A percentile compares a stretch with the other conserved stretches of the same genome.
Evolutionary conservation across 805 yeast genomes (phyloP).

Genomic region (Clavispora carvajalis): DNA sequence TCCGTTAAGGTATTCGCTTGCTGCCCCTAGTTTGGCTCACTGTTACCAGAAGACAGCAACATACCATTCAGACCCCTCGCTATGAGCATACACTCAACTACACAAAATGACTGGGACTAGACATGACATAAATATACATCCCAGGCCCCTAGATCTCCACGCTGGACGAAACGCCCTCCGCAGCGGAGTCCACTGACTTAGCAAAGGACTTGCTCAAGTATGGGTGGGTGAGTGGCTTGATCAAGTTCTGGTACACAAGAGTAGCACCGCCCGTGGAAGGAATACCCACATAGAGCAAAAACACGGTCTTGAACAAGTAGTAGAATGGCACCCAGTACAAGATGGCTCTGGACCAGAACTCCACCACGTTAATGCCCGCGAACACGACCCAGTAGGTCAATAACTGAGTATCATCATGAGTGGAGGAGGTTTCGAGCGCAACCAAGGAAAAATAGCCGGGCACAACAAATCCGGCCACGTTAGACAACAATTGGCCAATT

Average conservation of each 20-base stretch:
- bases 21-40: no score
- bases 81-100: no score
- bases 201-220: conserved; percentile 33
- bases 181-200: conserved; percentile 44
- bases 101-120: no score
- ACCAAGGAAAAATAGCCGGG: conserved; percentile 86
- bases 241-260: conserved; percentile 55
- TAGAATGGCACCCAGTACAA: conserved; percentile 96
- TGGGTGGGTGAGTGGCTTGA: conserved; percentile 60
- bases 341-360: conserved; percentile 92
- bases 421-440: conserved; percentile 69
- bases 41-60: no score
- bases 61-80: no score
- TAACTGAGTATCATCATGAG: conserved; percentile 78
- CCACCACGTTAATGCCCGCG: conserved; percentile 83
- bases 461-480: conserved; percentile 82
- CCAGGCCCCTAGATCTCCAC: conserved; percentile 24
- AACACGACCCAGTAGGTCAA: conserved; percentile 98
- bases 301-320: conserved; percentile 86
- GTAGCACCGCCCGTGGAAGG: conserved; percentile 88
- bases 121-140: no score
- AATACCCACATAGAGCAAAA: conserved; percentile 80
- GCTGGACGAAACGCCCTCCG: conserved; percentile 37
- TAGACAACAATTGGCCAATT: conserved; percentile 88
- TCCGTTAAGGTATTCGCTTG: no score